Evolutionary conservation across 768 basidiomycete genomes (phyloP).

Genomic region (Rhodotorula taiwanensis): DNA sequence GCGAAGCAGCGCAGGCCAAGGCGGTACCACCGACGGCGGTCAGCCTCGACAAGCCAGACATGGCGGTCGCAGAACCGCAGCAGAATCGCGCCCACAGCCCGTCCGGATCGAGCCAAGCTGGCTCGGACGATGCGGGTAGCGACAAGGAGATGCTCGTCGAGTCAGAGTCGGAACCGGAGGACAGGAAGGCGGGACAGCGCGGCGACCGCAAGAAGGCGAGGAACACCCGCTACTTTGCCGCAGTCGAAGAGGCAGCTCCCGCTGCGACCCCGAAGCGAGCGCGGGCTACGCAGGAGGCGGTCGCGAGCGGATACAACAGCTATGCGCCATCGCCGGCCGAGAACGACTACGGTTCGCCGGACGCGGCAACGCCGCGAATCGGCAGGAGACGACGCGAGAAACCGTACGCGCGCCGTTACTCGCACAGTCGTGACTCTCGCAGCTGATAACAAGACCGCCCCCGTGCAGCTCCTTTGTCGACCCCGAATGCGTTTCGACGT

Average conservation of each 20-base stretch:
- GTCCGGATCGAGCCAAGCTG: no score
- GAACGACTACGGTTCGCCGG: not conserved
- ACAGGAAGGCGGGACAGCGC: not conserved
- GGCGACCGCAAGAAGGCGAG: not conserved
- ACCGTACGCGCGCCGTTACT: not conserved
- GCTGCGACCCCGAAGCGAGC: no score
- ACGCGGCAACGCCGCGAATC: not conserved
- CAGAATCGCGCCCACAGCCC: no score
- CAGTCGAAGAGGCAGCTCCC: not conserved
- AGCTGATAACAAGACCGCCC: no score
- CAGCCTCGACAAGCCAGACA: no score
- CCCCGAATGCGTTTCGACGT: conserved; percentile 19
- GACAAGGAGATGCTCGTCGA: not conserved
- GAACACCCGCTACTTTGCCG: conserved; percentile 13
- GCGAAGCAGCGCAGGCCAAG: no score
- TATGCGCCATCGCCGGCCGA: not conserved
- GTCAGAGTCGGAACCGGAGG: not conserved
- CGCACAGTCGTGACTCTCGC: no score
- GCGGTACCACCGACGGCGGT: no score
- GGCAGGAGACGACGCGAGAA: not conserved
- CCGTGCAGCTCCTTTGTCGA: conserved; percentile 25
- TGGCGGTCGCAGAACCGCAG: no score
- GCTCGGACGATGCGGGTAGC: not conserved
- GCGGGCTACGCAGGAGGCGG: no score
- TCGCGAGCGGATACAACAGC: no score